A percentile compares a stretch with the other conserved stretches of the same genome.
These are phyloP conservation scores for Paulownia fortunei DNA, from an alignment of 257 asterid genomes.

Conservation along the genomic window DNA sequence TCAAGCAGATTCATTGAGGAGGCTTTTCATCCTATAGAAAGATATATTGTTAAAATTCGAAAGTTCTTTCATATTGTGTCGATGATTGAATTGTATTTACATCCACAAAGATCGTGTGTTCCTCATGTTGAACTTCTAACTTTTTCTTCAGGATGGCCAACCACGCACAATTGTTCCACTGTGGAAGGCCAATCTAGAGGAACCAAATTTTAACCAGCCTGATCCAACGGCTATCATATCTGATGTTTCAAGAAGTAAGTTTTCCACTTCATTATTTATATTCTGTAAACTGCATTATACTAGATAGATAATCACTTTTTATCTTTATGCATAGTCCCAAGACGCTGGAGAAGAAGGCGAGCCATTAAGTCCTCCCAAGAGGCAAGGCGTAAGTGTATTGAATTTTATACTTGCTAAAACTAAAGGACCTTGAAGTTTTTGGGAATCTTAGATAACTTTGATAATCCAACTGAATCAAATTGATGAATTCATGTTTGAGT, in stretches of 20 bases:
- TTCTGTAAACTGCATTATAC: conserved; percentile 18
- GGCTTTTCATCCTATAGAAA: neutral
- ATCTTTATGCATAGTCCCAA: conserved; percentile 75
- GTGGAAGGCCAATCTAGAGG: conserved; percentile 94
- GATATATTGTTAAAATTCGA: neutral
- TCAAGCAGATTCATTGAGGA: conserved; percentile 13
- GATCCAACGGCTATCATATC: conserved; percentile 78
- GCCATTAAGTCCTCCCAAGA: conserved; percentile 70
- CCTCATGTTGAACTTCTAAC: conserved; percentile 16
- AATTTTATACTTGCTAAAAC: conserved; percentile 39
- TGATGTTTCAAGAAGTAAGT: conserved; percentile 69
- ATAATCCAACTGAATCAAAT: conserved; percentile 18
- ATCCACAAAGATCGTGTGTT: neutral
- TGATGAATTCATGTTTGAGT: neutral
- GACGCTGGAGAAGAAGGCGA: conserved; percentile 81
- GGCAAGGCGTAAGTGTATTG: conserved; percentile 77
- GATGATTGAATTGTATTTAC: neutral
- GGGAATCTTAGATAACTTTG: neutral
- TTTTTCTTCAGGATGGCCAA: conserved; percentile 76
- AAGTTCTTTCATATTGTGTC: conserved; percentile 16
- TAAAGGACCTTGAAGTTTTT: conserved; percentile 5
- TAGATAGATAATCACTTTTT: conserved; percentile 44
- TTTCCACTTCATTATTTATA: conserved; percentile 28
- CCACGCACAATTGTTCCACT: conserved; percentile 82
- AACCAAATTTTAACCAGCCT: conserved; percentile 74